Conservation (phyloP, 129 eudicot genomes). For the Pulicaria dysenterica region DNA sequence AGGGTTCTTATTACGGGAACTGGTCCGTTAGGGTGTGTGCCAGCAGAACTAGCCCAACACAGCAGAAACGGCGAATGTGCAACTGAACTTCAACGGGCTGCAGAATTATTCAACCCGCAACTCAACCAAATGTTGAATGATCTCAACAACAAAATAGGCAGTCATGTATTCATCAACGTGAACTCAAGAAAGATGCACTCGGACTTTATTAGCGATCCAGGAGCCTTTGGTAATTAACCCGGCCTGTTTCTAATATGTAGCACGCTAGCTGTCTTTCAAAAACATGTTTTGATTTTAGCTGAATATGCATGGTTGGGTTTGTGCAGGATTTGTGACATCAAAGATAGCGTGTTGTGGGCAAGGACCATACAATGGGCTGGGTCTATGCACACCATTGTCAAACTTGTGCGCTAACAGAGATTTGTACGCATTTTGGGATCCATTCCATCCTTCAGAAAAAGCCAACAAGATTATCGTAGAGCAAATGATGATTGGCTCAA, state of each 20-base stretch:
- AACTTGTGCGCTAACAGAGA: conserved; percentile 47
- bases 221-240: conserved; percentile 34
- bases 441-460: conserved; percentile 51
- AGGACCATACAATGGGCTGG: conserved; percentile 55
- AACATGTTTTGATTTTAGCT: neutral
- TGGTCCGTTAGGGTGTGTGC: conserved; percentile 89
- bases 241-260: neutral
- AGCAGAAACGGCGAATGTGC: conserved; percentile 74
- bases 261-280: neutral
- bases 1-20: conserved; percentile 81
- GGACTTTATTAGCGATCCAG: conserved; percentile 35
- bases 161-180: conserved; percentile 38
- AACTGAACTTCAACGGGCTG: conserved; percentile 60
- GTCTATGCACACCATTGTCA: conserved; percentile 44
- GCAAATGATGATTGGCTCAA: conserved; percentile 42
- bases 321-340: conserved; percentile 45
- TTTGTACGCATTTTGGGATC: conserved; percentile 46
- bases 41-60: conserved; percentile 76
- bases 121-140: conserved; percentile 49
- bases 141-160: conserved; percentile 61
- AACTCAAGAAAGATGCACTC: conserved; percentile 41
- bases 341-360: conserved; percentile 52
- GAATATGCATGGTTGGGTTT: conserved; percentile 20
- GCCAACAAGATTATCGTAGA: conserved; percentile 48
- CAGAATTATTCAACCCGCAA: conserved; percentile 70